Conservation (phyloP, 371 early-diverging fungal genomes). For the Mortierella sp. region DNA sequence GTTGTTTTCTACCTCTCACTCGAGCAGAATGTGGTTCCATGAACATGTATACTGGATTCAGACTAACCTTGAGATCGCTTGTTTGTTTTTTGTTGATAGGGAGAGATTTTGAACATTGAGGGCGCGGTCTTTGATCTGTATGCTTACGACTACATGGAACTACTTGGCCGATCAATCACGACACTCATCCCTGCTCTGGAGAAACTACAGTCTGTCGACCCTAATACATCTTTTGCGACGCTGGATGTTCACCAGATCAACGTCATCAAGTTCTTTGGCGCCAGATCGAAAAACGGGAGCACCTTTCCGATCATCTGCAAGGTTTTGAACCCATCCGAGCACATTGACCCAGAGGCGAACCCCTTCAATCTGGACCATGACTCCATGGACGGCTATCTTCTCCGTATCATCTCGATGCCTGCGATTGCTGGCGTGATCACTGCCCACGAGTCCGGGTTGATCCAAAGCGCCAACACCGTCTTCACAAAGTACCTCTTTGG, state of each 20-base stretch:
- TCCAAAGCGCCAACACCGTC: slow-evolving; percentile 74
- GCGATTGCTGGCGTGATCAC: slow-evolving; percentile 79
- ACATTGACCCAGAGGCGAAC: slow-evolving; percentile 39
- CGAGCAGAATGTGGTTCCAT: not conserved
- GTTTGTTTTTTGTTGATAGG: slow-evolving; percentile 53
- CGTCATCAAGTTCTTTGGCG: slow-evolving; percentile 71
- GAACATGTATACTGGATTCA: not conserved
- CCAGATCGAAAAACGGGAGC: slow-evolving; percentile 66
- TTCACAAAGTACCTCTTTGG: slow-evolving; percentile 81
- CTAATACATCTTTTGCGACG: slow-evolving; percentile 37
- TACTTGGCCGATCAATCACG: slow-evolving; percentile 61
- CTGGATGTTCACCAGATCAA: slow-evolving; percentile 64
- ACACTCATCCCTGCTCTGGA: slow-evolving; percentile 64
- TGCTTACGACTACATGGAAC: slow-evolving; percentile 64
- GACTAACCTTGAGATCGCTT: not conserved
- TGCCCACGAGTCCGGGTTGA: slow-evolving; percentile 63
- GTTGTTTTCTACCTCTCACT: not conserved
- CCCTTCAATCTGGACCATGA: slow-evolving; percentile 28
- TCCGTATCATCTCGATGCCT: slow-evolving; percentile 76
- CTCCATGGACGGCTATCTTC: slow-evolving; percentile 45
- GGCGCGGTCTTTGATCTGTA: slow-evolving; percentile 68
- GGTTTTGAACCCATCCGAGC: slow-evolving; percentile 54
- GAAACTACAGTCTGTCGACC: slow-evolving; percentile 42
- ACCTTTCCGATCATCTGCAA: slow-evolving; percentile 74
- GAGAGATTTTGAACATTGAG: slow-evolving; percentile 65